Base-by-base conservation (phyloP, 2,329 filamentous ascomycete species). In the Neoscytalidium dimidiatum region DNA sequence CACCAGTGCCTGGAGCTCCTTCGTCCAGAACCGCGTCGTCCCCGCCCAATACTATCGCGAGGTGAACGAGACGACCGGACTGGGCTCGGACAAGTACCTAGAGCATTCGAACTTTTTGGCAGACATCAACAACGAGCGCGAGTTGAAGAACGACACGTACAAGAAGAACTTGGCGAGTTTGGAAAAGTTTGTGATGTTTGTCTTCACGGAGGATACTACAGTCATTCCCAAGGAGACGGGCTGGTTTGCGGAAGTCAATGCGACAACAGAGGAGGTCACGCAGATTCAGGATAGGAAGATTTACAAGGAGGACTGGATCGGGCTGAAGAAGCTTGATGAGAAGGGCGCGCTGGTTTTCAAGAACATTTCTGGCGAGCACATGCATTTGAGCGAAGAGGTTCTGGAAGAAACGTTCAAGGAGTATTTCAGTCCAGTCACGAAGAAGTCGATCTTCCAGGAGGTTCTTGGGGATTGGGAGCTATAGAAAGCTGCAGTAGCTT, bases 1-100 rank as follows among this genome's bases (percentile, higher is more conserved):
- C 66, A 86, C 86, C 48, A 94, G 94, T 72, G 92, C 91, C 2
- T 99, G 93, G 92, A 87, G 86, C 43, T 74, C 78, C 28, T 90
- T 90, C 71, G 91, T 95, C 5, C 95, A 98, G 82, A 83, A 82
- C 60, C 86, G 86, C 19, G 83, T 98, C 8, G 92, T 99, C 3
- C 95, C 95, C 0, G 94, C 95, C 33, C 95, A 99, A 81, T 99
- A 99, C 82, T 98, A 90, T 82, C 90, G 94, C 61, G 87, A 94
- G 69, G 86, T 78, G 2, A 78, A 84, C 86, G 64, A 67, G 76
- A 82, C 65, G 81, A 93, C 74, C 78, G 92, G 76, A 21, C 68
- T 75, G 67, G 73, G 38, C 11, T 75, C 74, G 2, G 86, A 88
- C 0, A 79, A 83, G 31, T 99, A 98, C 75, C 85, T 98, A 21